These are phyloP conservation scores for Linum usitatissimum DNA, from an alignment of 345 rosid genomes.

Conservation along the genomic window DNA sequence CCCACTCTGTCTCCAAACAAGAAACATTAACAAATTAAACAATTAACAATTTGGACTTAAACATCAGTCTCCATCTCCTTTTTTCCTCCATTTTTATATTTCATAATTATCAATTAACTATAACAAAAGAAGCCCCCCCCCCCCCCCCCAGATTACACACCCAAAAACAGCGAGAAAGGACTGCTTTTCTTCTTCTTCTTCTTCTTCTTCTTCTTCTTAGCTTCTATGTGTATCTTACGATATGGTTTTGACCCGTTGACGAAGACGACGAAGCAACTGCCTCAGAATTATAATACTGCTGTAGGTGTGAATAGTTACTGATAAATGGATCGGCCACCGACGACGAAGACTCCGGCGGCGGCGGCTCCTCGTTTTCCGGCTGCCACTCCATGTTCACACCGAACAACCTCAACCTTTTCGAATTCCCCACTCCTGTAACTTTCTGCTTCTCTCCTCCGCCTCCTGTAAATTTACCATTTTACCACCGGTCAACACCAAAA, in stretches of 20 bases:
- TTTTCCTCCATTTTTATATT: too few relatives aligned
- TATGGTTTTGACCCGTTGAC: conserved; percentile 22
- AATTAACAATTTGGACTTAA: neutral
- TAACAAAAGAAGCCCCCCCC: neutral
- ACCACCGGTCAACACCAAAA: neutral
- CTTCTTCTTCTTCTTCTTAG: too few relatives aligned
- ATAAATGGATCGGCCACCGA: neutral
- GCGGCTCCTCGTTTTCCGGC: conserved; percentile 40
- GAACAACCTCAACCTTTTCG: conserved; percentile 63
- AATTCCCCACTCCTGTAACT: conserved; percentile 29
- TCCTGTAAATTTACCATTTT: conserved; percentile 14
- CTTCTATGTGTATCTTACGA: conserved; percentile 28
- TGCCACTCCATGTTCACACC: conserved; percentile 91
- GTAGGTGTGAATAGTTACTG: conserved; percentile 24
- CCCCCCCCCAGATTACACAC: neutral
- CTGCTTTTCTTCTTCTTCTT: neutral
- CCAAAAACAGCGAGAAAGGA: neutral
- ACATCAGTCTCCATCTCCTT: neutral
- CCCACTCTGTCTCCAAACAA: conserved; percentile 24
- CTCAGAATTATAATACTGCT: conserved; percentile 24
- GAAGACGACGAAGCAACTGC: conserved; percentile 8
- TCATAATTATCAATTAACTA: neutral
- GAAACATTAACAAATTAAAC: conserved; percentile 15
- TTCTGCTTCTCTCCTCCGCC: conserved; percentile 26
- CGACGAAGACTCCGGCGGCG: neutral